Conservation (phyloP, 768 basidiomycete species). For the Termitomyces sp. region DNA sequence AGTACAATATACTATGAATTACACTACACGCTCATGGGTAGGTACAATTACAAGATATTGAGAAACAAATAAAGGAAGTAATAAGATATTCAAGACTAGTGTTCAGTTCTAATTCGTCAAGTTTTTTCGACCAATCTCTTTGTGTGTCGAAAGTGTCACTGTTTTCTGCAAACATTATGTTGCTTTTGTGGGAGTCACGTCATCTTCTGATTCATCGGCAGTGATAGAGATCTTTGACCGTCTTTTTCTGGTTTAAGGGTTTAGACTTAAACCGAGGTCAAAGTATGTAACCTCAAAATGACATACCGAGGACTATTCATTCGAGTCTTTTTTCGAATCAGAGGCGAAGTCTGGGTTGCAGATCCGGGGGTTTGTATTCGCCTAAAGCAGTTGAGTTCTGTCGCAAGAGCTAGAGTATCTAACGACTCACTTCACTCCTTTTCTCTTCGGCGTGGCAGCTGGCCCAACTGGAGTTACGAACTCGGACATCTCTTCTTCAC, state of each 20-base stretch:
- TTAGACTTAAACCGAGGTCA: not conserved
- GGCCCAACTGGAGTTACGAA: conserved; percentile 11
- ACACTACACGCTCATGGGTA: not conserved
- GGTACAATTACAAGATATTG: not conserved
- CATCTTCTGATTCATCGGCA: not conserved
- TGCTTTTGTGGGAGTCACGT: not conserved
- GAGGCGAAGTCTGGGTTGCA: conserved; percentile 20
- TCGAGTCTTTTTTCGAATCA: conserved; percentile 23
- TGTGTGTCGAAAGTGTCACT: not conserved
- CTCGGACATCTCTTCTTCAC: conserved; percentile 17
- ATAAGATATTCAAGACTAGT: not conserved
- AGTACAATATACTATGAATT: not conserved
- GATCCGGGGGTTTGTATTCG: conserved; percentile 23
- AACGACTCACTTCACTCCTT: conserved; percentile 26
- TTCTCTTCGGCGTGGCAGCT: conserved; percentile 25
- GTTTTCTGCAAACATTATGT: not conserved
- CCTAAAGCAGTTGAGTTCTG: conserved; percentile 10
- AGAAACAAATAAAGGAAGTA: not conserved
- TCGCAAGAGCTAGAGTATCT: not conserved
- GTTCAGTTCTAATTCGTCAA: not conserved
- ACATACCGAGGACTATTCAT: conserved; percentile 24
- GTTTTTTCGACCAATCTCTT: not conserved
- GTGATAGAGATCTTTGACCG: not conserved
- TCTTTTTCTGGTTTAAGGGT: conserved; percentile 3
- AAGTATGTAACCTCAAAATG: not conserved